Conservation (phyloP, 495 filamentous ascomycete species). For the Aspergillus bridgeri region DNA sequence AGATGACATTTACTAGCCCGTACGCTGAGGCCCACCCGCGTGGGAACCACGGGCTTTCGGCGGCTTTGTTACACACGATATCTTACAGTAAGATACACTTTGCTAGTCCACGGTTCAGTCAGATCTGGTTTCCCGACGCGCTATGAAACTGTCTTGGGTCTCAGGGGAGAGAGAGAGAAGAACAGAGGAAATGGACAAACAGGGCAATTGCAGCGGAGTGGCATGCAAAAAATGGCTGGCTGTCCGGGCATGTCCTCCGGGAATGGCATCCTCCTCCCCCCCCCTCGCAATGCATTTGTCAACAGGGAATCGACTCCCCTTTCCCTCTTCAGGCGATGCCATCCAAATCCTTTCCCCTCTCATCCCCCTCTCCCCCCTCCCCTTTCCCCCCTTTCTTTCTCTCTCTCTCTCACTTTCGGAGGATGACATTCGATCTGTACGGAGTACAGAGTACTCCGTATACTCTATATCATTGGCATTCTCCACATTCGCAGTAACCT, state of each 20-base stretch:
- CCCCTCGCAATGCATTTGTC: no score
- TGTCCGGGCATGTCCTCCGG: no score
- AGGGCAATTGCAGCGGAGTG: no score
- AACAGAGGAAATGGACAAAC: neutral
- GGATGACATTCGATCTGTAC: no score
- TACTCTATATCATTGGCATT: neutral
- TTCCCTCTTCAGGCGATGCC: no score
- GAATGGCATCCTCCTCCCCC: no score
- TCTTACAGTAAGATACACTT: conserved; percentile 9
- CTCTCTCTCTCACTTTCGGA: neutral
- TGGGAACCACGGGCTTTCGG: conserved; percentile 10
- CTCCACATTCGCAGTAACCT: conserved; percentile 1
- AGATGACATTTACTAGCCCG: neutral
- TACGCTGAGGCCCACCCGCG: neutral
- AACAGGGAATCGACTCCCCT: no score
- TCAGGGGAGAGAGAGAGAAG: neutral
- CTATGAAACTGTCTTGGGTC: neutral
- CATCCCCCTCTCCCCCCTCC: neutral
- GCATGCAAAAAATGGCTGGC: no score
- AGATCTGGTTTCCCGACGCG: conserved; percentile 10
- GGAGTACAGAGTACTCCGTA: no score
- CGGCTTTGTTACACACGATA: conserved; percentile 10
- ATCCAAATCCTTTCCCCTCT: neutral
- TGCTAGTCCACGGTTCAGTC: conserved; percentile 7
- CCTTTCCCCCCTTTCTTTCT: neutral